These are phyloP conservation scores for Stagonosporopsis rhizophila DNA, from an alignment of 2,329 filamentous ascomycete species.

Conservation along the genomic window DNA sequence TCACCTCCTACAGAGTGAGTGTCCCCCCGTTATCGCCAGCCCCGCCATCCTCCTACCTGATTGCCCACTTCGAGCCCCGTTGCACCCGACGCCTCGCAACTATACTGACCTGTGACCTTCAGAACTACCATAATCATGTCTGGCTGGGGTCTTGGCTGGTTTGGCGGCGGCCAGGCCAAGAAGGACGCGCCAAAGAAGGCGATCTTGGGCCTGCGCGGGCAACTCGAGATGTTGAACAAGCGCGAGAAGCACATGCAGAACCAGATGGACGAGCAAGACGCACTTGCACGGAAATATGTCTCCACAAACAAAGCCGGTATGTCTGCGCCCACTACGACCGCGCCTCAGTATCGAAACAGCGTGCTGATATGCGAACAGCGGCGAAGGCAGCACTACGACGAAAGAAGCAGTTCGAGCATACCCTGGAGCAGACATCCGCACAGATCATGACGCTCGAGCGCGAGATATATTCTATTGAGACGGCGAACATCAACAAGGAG, in stretches of 20 bases:
- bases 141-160: slow-evolving; percentile 72
- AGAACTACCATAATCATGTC: slow-evolving; percentile 38
- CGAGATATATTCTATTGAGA: slow-evolving; percentile 96
- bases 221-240: slow-evolving; percentile 98
- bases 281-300: slow-evolving; percentile 86
- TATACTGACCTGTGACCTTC: slow-evolving; percentile 5
- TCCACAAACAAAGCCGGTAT: slow-evolving; percentile 88
- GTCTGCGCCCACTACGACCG: neutral
- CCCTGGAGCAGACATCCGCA: slow-evolving; percentile 85
- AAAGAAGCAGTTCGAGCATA: slow-evolving; percentile 94
- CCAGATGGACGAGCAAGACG: slow-evolving; percentile 93
- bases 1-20: slow-evolving; percentile 20
- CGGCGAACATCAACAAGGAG: slow-evolving; percentile 98
- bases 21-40: slow-evolving; percentile 19
- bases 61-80: slow-evolving; percentile 16
- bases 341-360: neutral
- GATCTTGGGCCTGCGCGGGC: slow-evolving; percentile 83
- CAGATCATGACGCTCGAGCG: slow-evolving; percentile 94
- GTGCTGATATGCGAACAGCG: slow-evolving; percentile 60
- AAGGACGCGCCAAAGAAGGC: slow-evolving; percentile 97
- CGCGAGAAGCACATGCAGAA: slow-evolving; percentile 88
- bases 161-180: slow-evolving; percentile 83
- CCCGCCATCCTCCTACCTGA: slow-evolving; percentile 27
- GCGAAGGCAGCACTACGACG: slow-evolving; percentile 88
- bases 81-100: neutral